Base-by-base conservation (phyloP, 2,329 filamentous ascomycete genomes). In the Fusarium brevicatenulatum region DNA sequence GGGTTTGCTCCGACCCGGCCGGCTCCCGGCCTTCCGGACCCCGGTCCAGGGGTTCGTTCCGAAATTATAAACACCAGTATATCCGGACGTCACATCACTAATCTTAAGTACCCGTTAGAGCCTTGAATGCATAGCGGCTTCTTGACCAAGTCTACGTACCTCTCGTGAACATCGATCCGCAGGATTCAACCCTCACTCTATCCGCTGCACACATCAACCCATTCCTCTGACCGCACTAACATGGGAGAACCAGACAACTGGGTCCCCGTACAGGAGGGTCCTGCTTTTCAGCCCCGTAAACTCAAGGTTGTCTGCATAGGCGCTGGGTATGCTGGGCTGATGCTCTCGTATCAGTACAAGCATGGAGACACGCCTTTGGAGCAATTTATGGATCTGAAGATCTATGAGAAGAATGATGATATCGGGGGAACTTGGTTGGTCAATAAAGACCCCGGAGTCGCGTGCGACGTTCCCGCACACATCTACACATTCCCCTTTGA, bases 301-400 rank as follows among this genome's bases (percentile, higher is more conserved):
- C 44, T 60, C 7, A 52, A 40, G 9, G 44, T 53, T 42, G 10
- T 53, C 6, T 60, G 46, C 5, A 39, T 60, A 1, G 57, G 57
- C 2, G 46, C 46, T n/a, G 57, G 46, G 28, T 60, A 25, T 28
- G 28, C 57, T 7, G 57, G 46, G 1, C 13, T 60, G 11, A 60
- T 60, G 57, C 44, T 60, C 4, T 52, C 46, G n/a, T 53, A 53
- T n/a, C 44, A 60, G 8, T 15, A 32, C 36, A 60, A 42, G 3
- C n/a, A 60, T 21, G 42, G 42, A 39, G 36, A 53, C 13, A 1
- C 2, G 18, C 36, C 57, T 0, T 7, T 60, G 7, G 28, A 53
- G 4, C 12, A 21, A 1, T 52, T 52, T 0, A 52, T 52, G 4
- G 18, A 52, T 0, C 32, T 52, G 0, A 36, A 25, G 9, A 36